A percentile compares a stretch with the other conserved stretches of the same genome.
Conservation (phyloP, 129 eudicot species). For the Solidago caesia region DNA sequence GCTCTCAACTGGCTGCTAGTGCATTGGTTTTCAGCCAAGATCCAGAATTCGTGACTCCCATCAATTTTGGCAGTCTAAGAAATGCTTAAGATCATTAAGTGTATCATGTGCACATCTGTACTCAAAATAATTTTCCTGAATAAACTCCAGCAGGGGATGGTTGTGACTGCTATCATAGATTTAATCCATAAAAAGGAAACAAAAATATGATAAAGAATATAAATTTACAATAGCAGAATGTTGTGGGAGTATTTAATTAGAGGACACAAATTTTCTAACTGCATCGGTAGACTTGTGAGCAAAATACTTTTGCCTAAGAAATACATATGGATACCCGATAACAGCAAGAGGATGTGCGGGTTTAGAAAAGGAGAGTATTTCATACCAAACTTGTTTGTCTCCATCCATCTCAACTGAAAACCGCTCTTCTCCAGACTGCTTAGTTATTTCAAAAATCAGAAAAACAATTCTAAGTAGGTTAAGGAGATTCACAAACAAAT, state of each 20-base stretch:
- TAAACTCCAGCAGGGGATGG: constrained; percentile 18
- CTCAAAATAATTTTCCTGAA: constrained; percentile 22
- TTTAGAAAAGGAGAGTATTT: constrained; percentile 86
- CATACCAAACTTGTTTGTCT: constrained; percentile 82
- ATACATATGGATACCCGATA: constrained; percentile 79
- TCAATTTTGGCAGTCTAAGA: constrained; percentile 43
- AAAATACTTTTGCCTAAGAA: constrained; percentile 65
- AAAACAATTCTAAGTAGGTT: neutral
- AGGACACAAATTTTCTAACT: constrained; percentile 55
- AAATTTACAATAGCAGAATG: neutral
- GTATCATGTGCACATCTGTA: constrained; percentile 3
- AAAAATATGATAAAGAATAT: neutral
- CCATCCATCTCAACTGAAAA: constrained; percentile 81
- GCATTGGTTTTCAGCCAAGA: constrained; percentile 29
- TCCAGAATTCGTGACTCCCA: constrained; percentile 37
- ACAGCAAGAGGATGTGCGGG: constrained; percentile 68
- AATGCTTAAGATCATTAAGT: constrained; percentile 15
- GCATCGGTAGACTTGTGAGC: constrained; percentile 66
- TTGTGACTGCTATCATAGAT: neutral
- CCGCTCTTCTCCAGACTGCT: constrained; percentile 95
- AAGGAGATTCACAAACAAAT: constrained; percentile 2
- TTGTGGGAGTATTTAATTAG: constrained; percentile 13
- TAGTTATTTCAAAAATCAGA: constrained; percentile 2
- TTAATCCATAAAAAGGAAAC: neutral
- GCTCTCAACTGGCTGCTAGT: constrained; percentile 35